Evolutionary conservation across 129 eudicot genomes (phyloP).

Genomic region (Ambrosia artemisiifolia): DNA sequence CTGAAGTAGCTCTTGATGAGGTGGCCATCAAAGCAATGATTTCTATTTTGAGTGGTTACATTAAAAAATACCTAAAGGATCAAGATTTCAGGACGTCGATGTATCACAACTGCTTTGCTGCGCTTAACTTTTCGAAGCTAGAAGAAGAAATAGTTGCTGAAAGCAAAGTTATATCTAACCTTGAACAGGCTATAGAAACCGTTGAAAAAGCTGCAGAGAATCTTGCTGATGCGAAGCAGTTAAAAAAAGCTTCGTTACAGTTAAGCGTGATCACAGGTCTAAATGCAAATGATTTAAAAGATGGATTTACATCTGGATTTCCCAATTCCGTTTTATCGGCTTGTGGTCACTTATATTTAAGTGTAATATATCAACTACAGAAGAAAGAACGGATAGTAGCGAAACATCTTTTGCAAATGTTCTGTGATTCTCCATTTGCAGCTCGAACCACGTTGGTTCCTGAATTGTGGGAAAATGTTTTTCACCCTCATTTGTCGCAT

Average conservation of each 20-base stretch:
- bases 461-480: conserved; percentile 64
- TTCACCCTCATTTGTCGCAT: conserved; percentile 66
- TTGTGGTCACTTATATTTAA: conserved; percentile 72
- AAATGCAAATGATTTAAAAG: conserved; percentile 56
- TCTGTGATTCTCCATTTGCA: conserved; percentile 71
- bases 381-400: conserved; percentile 64
- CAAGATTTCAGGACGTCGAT: conserved; percentile 65
- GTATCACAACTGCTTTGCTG: conserved; percentile 60
- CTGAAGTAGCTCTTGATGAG: conserved; percentile 72
- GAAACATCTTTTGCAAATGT: conserved; percentile 70
- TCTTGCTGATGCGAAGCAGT: conserved; percentile 44
- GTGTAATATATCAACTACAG: conserved; percentile 65
- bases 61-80: conserved; percentile 44
- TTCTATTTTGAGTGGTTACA: conserved; percentile 54
- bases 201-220: conserved; percentile 77
- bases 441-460: conserved; percentile 57
- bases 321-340: conserved; percentile 68
- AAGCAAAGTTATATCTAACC: conserved; percentile 62
- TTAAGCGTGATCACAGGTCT: conserved; percentile 81
- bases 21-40: conserved; percentile 63
- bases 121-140: conserved; percentile 43
- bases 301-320: conserved; percentile 62
- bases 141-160: conserved; percentile 54
- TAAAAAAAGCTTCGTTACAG: conserved; percentile 74
- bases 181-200: conserved; percentile 74